Base-by-base conservation (phyloP, 179 eudicot genomes). In the Corrigiola litoralis region DNA sequence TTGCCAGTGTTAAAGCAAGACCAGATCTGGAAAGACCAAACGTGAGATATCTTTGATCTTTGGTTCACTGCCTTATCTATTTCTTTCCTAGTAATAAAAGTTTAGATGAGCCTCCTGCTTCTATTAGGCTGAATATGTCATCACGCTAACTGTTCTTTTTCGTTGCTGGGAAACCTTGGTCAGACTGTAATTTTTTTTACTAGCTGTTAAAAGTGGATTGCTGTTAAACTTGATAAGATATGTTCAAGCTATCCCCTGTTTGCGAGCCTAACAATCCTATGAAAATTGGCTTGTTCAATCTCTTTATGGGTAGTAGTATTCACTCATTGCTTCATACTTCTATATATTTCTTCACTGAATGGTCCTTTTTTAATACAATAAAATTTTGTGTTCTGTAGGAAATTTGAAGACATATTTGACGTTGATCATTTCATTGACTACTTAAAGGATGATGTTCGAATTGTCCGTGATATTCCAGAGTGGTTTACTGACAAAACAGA, bases 21-120 rank as follows among this genome's bases (percentile, higher is more conserved):
- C 57, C 99, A 94, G 73, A 94, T 94, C 70, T 94, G 99, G 99
- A 94, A 94, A 80, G 99, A 94, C 68, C 99, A 94, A 81, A 94
- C 99, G 99, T 94, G 80, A 82, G 97, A 62, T 28, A 33, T 41
- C 58, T 57, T 36, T 24, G 23, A 34, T 63, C 44, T 7, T 13
- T n/a, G 14, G 29, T 24, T 12, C n/a, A 14, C 61, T 17, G 13
- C 17, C 4, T 29, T 54, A 2, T 32, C 16, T 36, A n/a, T 17
- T 33, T 27, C 3, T 56, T 57, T 1, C 17, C 11, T 36, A 21
- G n/a, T 38, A 18, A 45, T 38, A 0, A 4, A 11, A 28, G 66
- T n/a, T 37, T 47, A 47, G n/a, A 38, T 37, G 12, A 61, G 25
- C 41, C n/a, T 45, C 13, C 48, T 60, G 52, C 36, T 34, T 59